Evolutionary conservation across 2,329 filamentous ascomycete genomes (phyloP).

Genomic region (Microascus cirrosus): DNA sequence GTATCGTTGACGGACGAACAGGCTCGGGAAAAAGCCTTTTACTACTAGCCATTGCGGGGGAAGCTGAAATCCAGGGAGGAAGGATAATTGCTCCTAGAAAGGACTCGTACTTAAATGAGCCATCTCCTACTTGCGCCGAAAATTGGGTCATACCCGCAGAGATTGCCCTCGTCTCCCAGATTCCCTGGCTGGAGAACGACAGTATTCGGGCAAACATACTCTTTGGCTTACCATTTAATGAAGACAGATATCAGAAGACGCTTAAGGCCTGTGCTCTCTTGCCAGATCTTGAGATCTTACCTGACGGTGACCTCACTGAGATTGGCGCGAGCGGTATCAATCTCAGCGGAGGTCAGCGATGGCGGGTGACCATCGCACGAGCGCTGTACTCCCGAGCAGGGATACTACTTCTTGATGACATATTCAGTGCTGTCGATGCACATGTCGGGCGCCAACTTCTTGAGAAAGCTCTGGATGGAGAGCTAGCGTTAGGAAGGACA

Average conservation of each 20-base stretch:
- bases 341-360: slow-evolving; percentile 10
- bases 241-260: too few relatives aligned
- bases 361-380: slow-evolving; percentile 10
- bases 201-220: slow-evolving; percentile 68
- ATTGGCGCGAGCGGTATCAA: slow-evolving; percentile 18
- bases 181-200: slow-evolving; percentile 77
- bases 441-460: slow-evolving; percentile 30
- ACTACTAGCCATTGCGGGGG: not conserved
- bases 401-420: slow-evolving; percentile 57
- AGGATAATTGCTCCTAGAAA: not conserved
- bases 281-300: slow-evolving; percentile 42
- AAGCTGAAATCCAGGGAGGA: not conserved
- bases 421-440: slow-evolving; percentile 73
- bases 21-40: not conserved
- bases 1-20: not conserved
- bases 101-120: slow-evolving; percentile 36
- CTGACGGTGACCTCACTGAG: slow-evolving; percentile 67
- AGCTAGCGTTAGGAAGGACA: not conserved
- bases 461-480: not conserved
- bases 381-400: slow-evolving; percentile 12
- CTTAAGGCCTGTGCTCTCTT: too few relatives aligned
- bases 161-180: slow-evolving; percentile 67
- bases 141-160: slow-evolving; percentile 61
- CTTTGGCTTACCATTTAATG: slow-evolving; percentile 61
- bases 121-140: slow-evolving; percentile 43